Conservation (phyloP, 768 basidiomycete species). For the Chiua virens region DNA sequence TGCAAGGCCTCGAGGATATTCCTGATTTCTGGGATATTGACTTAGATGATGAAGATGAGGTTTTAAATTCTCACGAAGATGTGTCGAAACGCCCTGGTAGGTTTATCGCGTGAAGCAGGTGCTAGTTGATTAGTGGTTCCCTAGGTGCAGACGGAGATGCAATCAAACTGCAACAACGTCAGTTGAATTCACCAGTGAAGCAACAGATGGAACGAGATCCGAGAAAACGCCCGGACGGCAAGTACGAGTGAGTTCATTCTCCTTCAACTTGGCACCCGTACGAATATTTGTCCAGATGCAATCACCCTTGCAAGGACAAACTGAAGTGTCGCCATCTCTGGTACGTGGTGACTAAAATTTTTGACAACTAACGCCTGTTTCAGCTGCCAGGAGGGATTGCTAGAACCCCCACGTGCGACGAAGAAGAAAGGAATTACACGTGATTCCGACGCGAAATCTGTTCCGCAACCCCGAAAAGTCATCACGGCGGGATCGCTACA, state of each 20-base stretch:
- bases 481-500: constrained; percentile 1
- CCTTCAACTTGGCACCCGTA: background rate
- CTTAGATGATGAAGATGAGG: constrained; percentile 29
- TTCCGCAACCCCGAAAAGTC: background rate
- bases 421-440: constrained; percentile 34
- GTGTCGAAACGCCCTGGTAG: constrained; percentile 31
- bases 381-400: constrained; percentile 74
- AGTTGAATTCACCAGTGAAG: background rate
- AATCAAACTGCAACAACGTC: background rate
- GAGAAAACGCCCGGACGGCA: constrained; percentile 58
- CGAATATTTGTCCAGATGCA: constrained; percentile 52
- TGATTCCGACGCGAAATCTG: constrained; percentile 4
- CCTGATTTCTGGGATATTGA: constrained; percentile 66
- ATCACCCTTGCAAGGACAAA: constrained; percentile 81
- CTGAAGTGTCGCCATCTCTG: constrained; percentile 73
- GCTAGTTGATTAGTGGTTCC: background rate
- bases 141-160: constrained; percentile 1
- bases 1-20: constrained; percentile 66
- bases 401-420: constrained; percentile 45
- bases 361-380: constrained; percentile 9
- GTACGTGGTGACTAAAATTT: constrained; percentile 30
- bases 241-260: constrained; percentile 48
- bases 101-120: background rate
- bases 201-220: constrained; percentile 15
- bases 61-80: constrained; percentile 27